These are phyloP conservation scores for Trematosphaeria pertusa DNA, from an alignment of 2,329 filamentous ascomycete genomes.

Conservation along the genomic window DNA sequence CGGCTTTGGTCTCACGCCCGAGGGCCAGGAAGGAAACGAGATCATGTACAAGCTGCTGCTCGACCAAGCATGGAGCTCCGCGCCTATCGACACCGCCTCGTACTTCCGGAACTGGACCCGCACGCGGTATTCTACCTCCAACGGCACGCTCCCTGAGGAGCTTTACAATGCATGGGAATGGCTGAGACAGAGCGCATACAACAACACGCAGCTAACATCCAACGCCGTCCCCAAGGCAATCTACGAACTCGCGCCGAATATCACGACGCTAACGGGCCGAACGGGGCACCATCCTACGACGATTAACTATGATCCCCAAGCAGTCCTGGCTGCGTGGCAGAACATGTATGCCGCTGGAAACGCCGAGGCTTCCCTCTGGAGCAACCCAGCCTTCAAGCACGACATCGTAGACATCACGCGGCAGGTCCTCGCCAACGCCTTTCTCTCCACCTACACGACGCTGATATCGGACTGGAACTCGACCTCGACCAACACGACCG, in stretches of 20 bases:
- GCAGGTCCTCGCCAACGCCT: conserved; percentile 58
- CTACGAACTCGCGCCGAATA: conserved; percentile 54
- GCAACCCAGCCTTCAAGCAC: conserved; percentile 52
- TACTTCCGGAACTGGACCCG: conserved; percentile 59
- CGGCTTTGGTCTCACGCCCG: conserved; percentile 58
- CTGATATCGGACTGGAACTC: conserved; percentile 44
- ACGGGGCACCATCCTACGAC: conserved; percentile 53
- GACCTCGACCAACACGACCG: conserved; percentile 29
- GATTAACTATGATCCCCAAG: conserved; percentile 51
- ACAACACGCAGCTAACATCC: conserved; percentile 56
- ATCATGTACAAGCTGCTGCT: conserved; percentile 60
- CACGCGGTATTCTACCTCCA: conserved; percentile 48
- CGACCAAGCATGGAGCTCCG: conserved; percentile 58
- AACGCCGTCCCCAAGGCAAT: conserved; percentile 55
- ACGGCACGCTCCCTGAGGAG: conserved; percentile 19
- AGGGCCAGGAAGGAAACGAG: conserved; percentile 62
- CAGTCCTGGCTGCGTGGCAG: conserved; percentile 51
- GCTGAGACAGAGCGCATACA: conserved; percentile 56
- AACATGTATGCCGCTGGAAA: conserved; percentile 48
- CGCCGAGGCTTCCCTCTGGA: conserved; percentile 46
- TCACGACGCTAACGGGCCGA: conserved; percentile 49
- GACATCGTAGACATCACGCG: conserved; percentile 60
- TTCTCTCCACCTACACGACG: conserved; percentile 49
- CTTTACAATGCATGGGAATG: conserved; percentile 57
- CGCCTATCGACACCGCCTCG: conserved; percentile 51